phyloP scores from a whole-genome alignment of 495 filamentous ascomycete species.

The Aspergillus hancockii region DNA sequence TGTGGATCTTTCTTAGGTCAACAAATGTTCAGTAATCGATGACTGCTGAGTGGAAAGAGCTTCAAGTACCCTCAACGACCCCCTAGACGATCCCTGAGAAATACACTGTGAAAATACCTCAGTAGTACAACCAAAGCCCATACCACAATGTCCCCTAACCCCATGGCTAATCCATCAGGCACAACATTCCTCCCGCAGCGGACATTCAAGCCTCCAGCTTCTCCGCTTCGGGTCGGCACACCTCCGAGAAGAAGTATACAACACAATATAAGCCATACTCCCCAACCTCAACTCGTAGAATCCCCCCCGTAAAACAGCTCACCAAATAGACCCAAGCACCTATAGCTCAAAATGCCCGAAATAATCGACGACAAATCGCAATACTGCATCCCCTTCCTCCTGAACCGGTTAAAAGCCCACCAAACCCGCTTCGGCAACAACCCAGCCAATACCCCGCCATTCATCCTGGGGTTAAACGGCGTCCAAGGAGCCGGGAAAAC shows the following conservation, averaged over 20 bases:
- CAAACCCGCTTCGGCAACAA: constrained; percentile 33
- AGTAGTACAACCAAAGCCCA: no score
- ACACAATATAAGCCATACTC: constrained; percentile 10
- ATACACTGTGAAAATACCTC: no score
- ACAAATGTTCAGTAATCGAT: not conserved
- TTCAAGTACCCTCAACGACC: no score
- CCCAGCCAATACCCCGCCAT: constrained; percentile 47
- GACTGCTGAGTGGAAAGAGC: no score
- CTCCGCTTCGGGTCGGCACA: constrained; percentile 14
- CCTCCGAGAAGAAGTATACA: constrained; percentile 13
- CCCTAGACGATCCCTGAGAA: no score
- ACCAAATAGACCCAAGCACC: not conserved
- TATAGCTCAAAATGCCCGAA: constrained; percentile 41
- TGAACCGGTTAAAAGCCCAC: constrained; percentile 62
- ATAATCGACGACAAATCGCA: constrained; percentile 86
- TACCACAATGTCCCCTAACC: no score
- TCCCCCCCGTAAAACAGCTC: no score
- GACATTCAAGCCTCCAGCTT: constrained; percentile 2
- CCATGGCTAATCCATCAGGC: constrained; percentile 1
- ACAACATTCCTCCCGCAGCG: constrained; percentile 6
- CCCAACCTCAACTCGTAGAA: not conserved
- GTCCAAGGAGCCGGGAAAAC: constrained; percentile 92
- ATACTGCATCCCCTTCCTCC: constrained; percentile 82
- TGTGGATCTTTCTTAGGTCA: constrained; percentile 1
- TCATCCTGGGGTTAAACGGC: constrained; percentile 63